phyloP scores from a whole-genome alignment of 306 rosid genomes.

The Macrotyloma uniflorum region DNA sequence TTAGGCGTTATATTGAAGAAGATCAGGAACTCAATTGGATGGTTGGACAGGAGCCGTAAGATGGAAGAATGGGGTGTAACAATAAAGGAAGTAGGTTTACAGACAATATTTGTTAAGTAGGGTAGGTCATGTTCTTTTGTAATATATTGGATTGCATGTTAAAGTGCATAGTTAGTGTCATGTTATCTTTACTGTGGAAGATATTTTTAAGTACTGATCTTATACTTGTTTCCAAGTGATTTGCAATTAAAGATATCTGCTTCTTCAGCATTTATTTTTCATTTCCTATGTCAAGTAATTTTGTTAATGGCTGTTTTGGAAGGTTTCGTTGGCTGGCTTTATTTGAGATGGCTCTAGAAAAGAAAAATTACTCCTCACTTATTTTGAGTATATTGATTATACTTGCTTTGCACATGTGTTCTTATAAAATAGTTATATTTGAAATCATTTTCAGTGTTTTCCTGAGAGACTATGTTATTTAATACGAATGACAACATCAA shows the following conservation, averaged over 20 bases:
- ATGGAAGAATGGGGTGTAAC: constrained; percentile 51
- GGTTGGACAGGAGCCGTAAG: constrained; percentile 54
- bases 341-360: background rate
- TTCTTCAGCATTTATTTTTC: background rate
- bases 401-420: background rate
- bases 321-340: background rate
- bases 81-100: constrained; percentile 54
- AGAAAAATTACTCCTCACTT: background rate
- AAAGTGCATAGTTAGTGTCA: constrained; percentile 41
- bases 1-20: constrained; percentile 47
- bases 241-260: constrained; percentile 34
- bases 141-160: constrained; percentile 41
- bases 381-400: background rate
- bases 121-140: constrained; percentile 45
- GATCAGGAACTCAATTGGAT: constrained; percentile 48
- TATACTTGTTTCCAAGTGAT: constrained; percentile 6
- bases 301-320: background rate
- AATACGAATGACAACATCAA: background rate
- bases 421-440: background rate
- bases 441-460: background rate
- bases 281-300: background rate
- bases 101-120: constrained; percentile 47
- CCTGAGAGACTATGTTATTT: background rate
- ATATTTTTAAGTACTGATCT: constrained; percentile 14
- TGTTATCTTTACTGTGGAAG: constrained; percentile 25